Percentiles rank a stretch among this genome's conserved stretches.
Conservation (phyloP, 148 eudicot genomes). For the Vaccinium vitisidaea region DNA sequence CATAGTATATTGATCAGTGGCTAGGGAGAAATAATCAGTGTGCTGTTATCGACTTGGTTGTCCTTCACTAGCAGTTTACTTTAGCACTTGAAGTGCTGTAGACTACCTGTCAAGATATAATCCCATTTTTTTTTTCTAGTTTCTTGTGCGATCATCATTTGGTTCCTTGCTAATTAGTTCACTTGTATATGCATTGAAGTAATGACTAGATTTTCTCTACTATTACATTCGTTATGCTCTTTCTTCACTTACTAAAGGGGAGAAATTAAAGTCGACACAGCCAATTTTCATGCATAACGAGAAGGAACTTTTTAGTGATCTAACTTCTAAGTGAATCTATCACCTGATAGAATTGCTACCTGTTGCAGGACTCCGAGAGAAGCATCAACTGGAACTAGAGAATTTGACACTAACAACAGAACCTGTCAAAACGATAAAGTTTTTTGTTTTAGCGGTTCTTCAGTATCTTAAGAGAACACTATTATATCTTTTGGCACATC, state of each 20-base stretch:
- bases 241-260: background rate
- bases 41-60: background rate
- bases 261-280: background rate
- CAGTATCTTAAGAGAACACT: slow-evolving; percentile 56
- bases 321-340: background rate
- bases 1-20: background rate
- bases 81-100: background rate
- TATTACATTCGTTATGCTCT: background rate
- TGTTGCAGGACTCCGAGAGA: slow-evolving; percentile 61
- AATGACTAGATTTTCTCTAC: background rate
- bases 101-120: background rate
- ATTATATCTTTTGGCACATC: slow-evolving; percentile 60
- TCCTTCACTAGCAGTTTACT: background rate
- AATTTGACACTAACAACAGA: slow-evolving; percentile 67
- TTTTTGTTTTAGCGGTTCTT: slow-evolving; percentile 60
- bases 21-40: background rate
- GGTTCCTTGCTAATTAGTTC: background rate
- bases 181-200: background rate
- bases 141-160: background rate
- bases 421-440: slow-evolving; percentile 73
- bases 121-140: background rate
- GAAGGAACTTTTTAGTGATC: background rate
- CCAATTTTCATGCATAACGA: background rate
- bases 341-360: slow-evolving; percentile 18
- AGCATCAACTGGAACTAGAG: slow-evolving; percentile 71